Evolutionary conservation across 768 basidiomycete species (phyloP).

Genomic region (Dendrothele bispora): DNA sequence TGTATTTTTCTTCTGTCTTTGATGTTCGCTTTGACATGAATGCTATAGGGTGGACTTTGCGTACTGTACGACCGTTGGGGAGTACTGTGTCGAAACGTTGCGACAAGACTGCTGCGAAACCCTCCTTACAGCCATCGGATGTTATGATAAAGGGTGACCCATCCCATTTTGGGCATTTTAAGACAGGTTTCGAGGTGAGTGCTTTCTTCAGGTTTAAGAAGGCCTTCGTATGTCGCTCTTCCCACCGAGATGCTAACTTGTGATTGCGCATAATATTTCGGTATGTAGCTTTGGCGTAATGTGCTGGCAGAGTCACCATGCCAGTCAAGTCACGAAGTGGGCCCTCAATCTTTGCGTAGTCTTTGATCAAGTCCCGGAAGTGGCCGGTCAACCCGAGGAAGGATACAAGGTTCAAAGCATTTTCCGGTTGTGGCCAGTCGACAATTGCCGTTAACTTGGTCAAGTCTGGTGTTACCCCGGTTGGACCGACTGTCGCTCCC

Average conservation of each 20-base stretch:
- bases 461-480: slow-evolving; percentile 26
- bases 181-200: slow-evolving; percentile 24
- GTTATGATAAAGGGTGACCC: slow-evolving; percentile 32
- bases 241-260: slow-evolving; percentile 18
- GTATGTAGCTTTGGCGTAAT: slow-evolving; percentile 22
- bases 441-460: slow-evolving; percentile 11
- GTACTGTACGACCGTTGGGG: slow-evolving; percentile 17
- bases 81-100: slow-evolving; percentile 19
- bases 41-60: slow-evolving; percentile 23
- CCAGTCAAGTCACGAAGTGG: slow-evolving; percentile 10
- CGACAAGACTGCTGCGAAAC: slow-evolving; percentile 29
- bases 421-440: slow-evolving; percentile 5
- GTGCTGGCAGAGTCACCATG: slow-evolving; percentile 16
- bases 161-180: slow-evolving; percentile 29
- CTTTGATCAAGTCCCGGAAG: slow-evolving; percentile 8
- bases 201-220: slow-evolving; percentile 27
- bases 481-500: slow-evolving; percentile 28
- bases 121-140: slow-evolving; percentile 28
- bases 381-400: slow-evolving; percentile 9
- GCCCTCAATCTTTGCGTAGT: not conserved
- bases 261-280: slow-evolving; percentile 18
- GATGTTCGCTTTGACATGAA: slow-evolving; percentile 32
- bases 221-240: slow-evolving; percentile 16
- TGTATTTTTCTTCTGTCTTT: too few relatives aligned
- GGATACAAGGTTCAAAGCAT: not conserved